Conservation (phyloP, 805 yeast species). For the Candida xyloterini region DNA sequence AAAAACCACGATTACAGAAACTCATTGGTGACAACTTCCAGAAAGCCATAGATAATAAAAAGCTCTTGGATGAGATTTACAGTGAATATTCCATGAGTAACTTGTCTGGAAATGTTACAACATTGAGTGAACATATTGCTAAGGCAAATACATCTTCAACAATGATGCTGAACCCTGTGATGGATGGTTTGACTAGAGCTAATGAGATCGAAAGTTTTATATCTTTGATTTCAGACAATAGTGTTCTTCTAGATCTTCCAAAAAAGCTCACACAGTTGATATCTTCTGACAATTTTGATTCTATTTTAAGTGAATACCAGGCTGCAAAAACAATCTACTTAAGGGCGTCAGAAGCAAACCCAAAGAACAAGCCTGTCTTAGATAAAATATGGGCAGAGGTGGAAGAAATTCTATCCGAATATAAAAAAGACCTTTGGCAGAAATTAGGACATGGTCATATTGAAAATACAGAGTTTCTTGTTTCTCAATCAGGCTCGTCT, state of each 20-base stretch:
- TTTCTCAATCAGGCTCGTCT: slow-evolving; percentile 12
- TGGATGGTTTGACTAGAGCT: slow-evolving; percentile 48
- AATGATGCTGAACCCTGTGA: slow-evolving; percentile 55
- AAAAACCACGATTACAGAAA: slow-evolving; percentile 46
- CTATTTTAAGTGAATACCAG: slow-evolving; percentile 54
- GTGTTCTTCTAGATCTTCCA: slow-evolving; percentile 57
- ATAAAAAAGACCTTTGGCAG: slow-evolving; percentile 54
- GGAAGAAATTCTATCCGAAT: slow-evolving; percentile 49
- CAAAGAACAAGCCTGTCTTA: slow-evolving; percentile 33
- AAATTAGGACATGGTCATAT: slow-evolving; percentile 37
- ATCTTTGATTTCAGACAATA: slow-evolving; percentile 49
- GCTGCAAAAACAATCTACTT: slow-evolving; percentile 37
- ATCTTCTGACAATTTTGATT: slow-evolving; percentile 51
- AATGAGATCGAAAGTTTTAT: slow-evolving; percentile 48
- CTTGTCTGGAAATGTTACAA: slow-evolving; percentile 17
- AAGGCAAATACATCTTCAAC: slow-evolving; percentile 50
- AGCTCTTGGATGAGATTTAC: slow-evolving; percentile 59
- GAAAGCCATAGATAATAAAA: slow-evolving; percentile 62
- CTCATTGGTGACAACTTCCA: slow-evolving; percentile 60
- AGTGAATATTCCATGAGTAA: slow-evolving; percentile 42
- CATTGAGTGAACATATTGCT: slow-evolving; percentile 38
- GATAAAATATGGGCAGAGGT: slow-evolving; percentile 56
- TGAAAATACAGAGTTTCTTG: slow-evolving; percentile 27
- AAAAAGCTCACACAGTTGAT: slow-evolving; percentile 42
- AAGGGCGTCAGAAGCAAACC: slow-evolving; percentile 5